These are phyloP conservation scores for Yamadazyma atlantica DNA, from an alignment of 1,139 yeast genomes.

Conservation along the genomic window DNA sequence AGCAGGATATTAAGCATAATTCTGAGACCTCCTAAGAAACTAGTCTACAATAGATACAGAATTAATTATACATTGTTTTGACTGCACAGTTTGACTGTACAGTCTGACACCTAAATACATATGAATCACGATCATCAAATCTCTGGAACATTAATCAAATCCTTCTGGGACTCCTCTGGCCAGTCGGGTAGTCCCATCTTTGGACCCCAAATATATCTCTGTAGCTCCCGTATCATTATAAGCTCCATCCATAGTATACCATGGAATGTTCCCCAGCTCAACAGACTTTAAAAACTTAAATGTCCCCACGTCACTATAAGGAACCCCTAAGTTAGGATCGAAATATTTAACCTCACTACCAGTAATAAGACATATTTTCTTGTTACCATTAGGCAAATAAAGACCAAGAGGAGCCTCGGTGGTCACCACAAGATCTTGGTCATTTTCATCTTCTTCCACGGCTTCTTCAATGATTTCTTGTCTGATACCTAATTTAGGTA, in stretches of 20 bases:
- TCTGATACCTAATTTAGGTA: slow-evolving; percentile 67
- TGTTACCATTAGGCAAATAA: slow-evolving; percentile 67
- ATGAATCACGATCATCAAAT: neutral
- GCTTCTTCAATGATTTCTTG: slow-evolving; percentile 48
- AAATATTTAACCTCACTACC: slow-evolving; percentile 81
- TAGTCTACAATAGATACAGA: no score
- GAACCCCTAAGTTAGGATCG: slow-evolving; percentile 85
- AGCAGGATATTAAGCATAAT: slow-evolving; percentile 55
- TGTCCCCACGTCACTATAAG: slow-evolving; percentile 81
- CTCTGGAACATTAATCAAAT: slow-evolving; percentile 46
- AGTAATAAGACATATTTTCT: slow-evolving; percentile 71
- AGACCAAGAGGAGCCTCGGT: slow-evolving; percentile 78
- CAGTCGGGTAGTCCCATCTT: slow-evolving; percentile 51
- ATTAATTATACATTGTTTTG: no score
- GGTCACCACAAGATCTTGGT: slow-evolving; percentile 48
- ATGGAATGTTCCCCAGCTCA: slow-evolving; percentile 63
- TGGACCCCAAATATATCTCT: slow-evolving; percentile 54
- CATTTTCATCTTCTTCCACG: slow-evolving; percentile 38
- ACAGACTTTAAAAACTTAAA: slow-evolving; percentile 68
- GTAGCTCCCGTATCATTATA: slow-evolving; percentile 61
- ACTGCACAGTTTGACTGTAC: no score
- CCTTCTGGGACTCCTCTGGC: slow-evolving; percentile 93
- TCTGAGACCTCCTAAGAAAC: no score
- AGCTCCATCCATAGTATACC: slow-evolving; percentile 54
- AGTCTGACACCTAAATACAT: no score